Evolutionary conservation across 176 grass and related monocot species (phyloP).

Genomic region (Carex kokanica): DNA sequence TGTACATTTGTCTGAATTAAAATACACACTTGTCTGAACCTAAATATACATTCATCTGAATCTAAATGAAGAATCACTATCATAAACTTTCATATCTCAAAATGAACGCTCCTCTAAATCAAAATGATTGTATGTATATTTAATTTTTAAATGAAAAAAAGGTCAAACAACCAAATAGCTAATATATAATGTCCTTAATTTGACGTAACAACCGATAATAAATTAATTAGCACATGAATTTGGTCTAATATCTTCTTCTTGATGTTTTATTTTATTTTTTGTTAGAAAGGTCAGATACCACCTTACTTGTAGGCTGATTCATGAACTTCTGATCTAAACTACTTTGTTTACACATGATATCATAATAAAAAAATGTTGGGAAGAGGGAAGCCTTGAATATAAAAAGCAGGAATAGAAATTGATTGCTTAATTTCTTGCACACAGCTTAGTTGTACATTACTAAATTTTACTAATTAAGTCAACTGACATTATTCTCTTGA

Average conservation of each 20-base stretch:
- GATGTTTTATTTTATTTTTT: not conserved
- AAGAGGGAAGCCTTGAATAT: not conserved
- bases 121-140: no score
- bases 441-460: not conserved
- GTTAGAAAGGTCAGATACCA: not conserved
- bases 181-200: not conserved
- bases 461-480: conserved; percentile 30
- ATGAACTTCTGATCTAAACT: not conserved
- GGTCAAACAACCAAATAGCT: no score
- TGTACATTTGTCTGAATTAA: no score
- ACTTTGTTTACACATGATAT: not conserved
- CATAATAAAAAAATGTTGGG: conserved; percentile 11
- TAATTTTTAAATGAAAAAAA: no score
- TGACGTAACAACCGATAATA: not conserved
- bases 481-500: conserved; percentile 20
- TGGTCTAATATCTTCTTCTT: not conserved
- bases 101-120: no score
- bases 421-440: not conserved
- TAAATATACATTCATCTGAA: no score
- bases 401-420: not conserved
- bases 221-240: not conserved
- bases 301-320: not conserved
- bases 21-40: no score
- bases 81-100: no score
- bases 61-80: no score